Percentiles rank a stretch among this genome's conserved stretches.
These are phyloP conservation scores for Ustilago vetiveriae DNA, from an alignment of 1,284 basidiomycete species.

Conservation along the genomic window DNA sequence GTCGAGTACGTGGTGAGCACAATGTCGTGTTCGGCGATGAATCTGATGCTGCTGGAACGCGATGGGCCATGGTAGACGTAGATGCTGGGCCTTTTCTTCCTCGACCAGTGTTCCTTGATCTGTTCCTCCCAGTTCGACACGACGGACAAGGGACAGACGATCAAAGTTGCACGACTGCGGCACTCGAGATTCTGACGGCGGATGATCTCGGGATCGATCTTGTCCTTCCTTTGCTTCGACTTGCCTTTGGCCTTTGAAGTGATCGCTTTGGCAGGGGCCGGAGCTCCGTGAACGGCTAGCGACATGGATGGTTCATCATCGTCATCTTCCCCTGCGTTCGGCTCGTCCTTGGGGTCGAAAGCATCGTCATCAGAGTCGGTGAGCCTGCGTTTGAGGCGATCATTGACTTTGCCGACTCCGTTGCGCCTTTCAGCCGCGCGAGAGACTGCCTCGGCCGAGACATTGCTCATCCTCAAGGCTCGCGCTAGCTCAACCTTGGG, in stretches of 20 bases:
- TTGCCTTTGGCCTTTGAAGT: constrained; percentile 72
- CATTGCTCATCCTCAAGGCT: constrained; percentile 9
- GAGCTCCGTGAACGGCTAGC: constrained; percentile 37
- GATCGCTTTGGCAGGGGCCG: constrained; percentile 14
- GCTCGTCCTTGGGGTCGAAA: constrained; percentile 1
- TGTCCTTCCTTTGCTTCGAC: constrained; percentile 71
- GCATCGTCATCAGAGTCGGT: constrained; percentile 18
- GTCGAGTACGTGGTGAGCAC: constrained; percentile 98
- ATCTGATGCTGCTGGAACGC: constrained; percentile 82
- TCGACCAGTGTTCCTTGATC: constrained; percentile 81
- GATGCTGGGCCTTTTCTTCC: constrained; percentile 70
- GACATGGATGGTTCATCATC: constrained; percentile 17
- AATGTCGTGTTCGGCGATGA: constrained; percentile 91
- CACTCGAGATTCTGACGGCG: constrained; percentile 56
- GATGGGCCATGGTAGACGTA: constrained; percentile 96
- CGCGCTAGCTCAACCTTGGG: constrained; percentile 3
- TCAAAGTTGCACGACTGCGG: constrained; percentile 87
- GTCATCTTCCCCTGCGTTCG: constrained; percentile 15
- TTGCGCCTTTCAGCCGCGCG: constrained; percentile 5
- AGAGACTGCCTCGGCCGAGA: not conserved
- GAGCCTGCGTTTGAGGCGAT: constrained; percentile 7
- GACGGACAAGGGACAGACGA: constrained; percentile 94
- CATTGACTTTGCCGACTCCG: constrained; percentile 7
- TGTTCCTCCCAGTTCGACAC: constrained; percentile 99
- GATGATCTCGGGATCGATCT: constrained; percentile 68